These are phyloP conservation scores for Metrosideros polymorpha DNA, from an alignment of 441 rosid species.

Conservation along the genomic window DNA sequence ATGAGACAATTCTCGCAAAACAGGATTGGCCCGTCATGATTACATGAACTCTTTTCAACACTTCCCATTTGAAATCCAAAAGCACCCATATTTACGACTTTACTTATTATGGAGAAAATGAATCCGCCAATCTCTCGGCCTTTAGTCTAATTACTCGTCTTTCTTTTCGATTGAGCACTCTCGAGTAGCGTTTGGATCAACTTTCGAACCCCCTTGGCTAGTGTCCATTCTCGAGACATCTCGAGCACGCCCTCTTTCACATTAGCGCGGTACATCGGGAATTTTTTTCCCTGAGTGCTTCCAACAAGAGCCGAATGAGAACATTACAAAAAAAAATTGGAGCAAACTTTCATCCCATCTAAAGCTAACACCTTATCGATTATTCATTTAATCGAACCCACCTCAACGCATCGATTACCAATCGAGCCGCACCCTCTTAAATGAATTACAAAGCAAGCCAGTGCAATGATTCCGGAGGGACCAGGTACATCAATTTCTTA, in stretches of 20 bases:
- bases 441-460: background rate
- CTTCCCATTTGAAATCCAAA: background rate
- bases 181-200: background rate
- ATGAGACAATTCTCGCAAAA: background rate
- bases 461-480: background rate
- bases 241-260: too few species aligned
- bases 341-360: too few species aligned
- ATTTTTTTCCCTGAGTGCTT: too few species aligned
- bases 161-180: background rate
- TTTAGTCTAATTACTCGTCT: background rate
- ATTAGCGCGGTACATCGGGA: too few species aligned
- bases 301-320: too few species aligned
- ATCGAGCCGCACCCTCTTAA: background rate
- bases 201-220: accelerated
- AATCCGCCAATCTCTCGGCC: background rate
- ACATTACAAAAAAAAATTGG: too few species aligned
- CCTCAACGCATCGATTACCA: too few species aligned
- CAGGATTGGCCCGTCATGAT: background rate
- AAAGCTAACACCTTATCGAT: too few species aligned
- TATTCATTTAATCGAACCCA: too few species aligned
- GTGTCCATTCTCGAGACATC: background rate
- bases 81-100: background rate
- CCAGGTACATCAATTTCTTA: background rate
- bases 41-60: background rate
- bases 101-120: background rate